Conservation (phyloP, 2,329 filamentous ascomycete genomes). For the Arthrinium phaeospermum region DNA sequence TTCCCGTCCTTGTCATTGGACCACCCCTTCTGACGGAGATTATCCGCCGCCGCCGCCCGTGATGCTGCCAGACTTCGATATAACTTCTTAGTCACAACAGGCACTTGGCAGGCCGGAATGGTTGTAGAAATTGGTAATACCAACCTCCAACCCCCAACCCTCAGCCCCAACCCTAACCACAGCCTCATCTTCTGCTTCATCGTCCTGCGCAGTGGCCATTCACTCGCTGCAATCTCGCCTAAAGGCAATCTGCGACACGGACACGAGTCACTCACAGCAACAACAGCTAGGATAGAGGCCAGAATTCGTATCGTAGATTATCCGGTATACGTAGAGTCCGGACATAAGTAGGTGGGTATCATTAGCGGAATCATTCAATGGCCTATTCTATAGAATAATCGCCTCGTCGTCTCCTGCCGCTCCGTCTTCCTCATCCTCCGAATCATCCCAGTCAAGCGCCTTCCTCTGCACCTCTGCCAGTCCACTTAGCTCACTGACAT, state of each 20-base stretch:
- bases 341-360: slow-evolving; percentile 12
- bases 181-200: slow-evolving; percentile 3
- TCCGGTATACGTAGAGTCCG: neutral
- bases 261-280: neutral
- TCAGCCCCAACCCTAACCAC: neutral
- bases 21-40: slow-evolving; percentile 6
- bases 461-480: slow-evolving; percentile 41
- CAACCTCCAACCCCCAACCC: neutral
- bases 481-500: slow-evolving; percentile 71
- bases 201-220: neutral
- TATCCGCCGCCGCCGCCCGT: neutral
- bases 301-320: neutral
- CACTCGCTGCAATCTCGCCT: neutral
- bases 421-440: slow-evolving; percentile 37
- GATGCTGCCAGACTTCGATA: slow-evolving; percentile 1
- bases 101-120: neutral
- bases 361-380: slow-evolving; percentile 23
- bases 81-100: slow-evolving; percentile 12
- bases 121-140: neutral
- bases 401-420: slow-evolving; percentile 40
- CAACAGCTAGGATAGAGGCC: slow-evolving; percentile 20
- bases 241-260: neutral
- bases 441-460: slow-evolving; percentile 42
- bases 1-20: neutral
- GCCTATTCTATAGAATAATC: slow-evolving; percentile 38